Base-by-base conservation (phyloP, 2,329 filamentous ascomycete genomes). In the Exophiala viscosa region DNA sequence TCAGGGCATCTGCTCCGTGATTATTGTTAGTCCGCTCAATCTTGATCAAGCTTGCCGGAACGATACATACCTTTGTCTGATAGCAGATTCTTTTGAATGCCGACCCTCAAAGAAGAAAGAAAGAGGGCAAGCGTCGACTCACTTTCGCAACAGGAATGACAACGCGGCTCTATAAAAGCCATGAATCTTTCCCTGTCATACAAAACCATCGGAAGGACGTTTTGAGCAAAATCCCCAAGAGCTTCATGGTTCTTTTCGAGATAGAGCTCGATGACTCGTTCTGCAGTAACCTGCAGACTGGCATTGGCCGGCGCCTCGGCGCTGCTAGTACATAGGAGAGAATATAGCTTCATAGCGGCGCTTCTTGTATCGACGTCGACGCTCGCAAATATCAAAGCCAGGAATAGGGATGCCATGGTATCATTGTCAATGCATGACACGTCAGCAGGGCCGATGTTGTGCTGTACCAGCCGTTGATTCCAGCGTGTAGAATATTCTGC, bases 151-250 rank as follows among this genome's bases (percentile, higher is more conserved):
- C 47, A 50, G n/a, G 45, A 53, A 5, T 17, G 23, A 28, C 34
- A 17, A 20, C 54, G 45, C 36, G 44, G 46, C 28, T 44, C 32
- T 6, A 57, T 17, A 35, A 62, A 60, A 23, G 38, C 40, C n/a
- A 55, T 34, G 31, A 59, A 54, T 20, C 52, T 51, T 32, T 52
- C 41, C 41, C 50, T 53, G 17, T 46, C 49, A 31, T 46, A 45
- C n/a, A 63, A 23, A 20, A 63, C 52, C 9, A 51, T 43, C 6
- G 60, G 60, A 14, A 63, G 45, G 11, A 63, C 55, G 43, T 63
- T 53, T 48, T 60, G 48, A 36, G 55, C 56, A 41, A 61, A 60
- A 20, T 58, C 50, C n/a, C 54, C 52, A 11, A 59, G 39, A 9
- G 52, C 14, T 14, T 48, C 48, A 17, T 56, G 52, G 31, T 61